Evolutionary conservation across 306 rosid genomes (phyloP).

Genomic region (Pachyrhizus erosus): DNA sequence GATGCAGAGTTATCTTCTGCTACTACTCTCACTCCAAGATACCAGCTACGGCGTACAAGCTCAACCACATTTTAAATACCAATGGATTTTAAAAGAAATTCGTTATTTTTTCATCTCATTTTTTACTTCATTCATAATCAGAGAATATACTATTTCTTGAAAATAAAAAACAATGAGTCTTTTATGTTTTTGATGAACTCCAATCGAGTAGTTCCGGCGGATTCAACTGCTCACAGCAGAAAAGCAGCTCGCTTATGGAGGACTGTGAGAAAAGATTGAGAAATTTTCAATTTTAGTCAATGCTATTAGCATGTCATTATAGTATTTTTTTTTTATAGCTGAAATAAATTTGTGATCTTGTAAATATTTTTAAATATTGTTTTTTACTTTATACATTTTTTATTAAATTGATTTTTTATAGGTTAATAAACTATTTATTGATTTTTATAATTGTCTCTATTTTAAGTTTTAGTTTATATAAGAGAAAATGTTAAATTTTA

Average conservation of each 20-base stretch:
- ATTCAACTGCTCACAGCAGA: background rate
- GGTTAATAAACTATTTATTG: background rate
- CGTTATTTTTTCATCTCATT: background rate
- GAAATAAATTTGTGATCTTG: background rate
- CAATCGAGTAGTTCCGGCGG: background rate
- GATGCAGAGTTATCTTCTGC: slow-evolving; percentile 39
- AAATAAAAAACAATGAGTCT: background rate
- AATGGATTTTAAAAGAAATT: background rate
- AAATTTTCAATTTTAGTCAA: background rate
- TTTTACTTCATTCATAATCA: background rate
- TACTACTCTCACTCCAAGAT: slow-evolving; percentile 34
- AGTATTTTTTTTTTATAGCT: background rate
- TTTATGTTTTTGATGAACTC: background rate
- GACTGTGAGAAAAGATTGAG: background rate
- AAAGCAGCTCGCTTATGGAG: background rate
- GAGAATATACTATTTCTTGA: background rate
- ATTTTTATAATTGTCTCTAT: too few species aligned
- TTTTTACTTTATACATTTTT: background rate
- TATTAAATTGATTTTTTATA: background rate
- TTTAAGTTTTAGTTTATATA: too few species aligned
- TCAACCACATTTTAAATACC: slow-evolving; percentile 39
- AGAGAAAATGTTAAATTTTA: too few species aligned
- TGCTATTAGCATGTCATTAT: background rate
- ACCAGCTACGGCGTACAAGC: slow-evolving; percentile 48
- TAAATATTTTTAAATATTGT: background rate